phyloP scores from a whole-genome alignment of 768 basidiomycete genomes.

The Crepidotus variabilis region DNA sequence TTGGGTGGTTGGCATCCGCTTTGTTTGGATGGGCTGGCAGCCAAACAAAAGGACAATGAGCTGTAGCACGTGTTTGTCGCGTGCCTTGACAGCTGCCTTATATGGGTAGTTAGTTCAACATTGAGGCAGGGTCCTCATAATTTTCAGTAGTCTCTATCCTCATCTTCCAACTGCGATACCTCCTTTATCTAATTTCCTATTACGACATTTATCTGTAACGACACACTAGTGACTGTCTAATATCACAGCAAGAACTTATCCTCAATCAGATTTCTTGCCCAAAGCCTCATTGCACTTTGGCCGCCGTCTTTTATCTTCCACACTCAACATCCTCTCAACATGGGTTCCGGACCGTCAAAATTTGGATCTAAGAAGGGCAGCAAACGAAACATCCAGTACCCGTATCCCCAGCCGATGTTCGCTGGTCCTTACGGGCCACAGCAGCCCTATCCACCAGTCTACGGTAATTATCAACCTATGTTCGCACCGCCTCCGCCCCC shows the following conservation, averaged over 20 bases:
- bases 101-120: background rate
- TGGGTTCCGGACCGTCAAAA: background rate
- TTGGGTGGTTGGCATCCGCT: background rate
- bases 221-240: background rate
- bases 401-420: background rate
- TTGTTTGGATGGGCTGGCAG: background rate
- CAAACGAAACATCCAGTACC: background rate
- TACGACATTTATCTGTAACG: background rate
- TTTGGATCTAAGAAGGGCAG: background rate
- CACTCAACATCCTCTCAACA: background rate
- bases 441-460: background rate
- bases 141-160: background rate
- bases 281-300: background rate
- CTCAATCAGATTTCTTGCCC: background rate
- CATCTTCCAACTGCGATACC: background rate
- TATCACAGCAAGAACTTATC: background rate
- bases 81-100: background rate
- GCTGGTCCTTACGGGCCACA: background rate
- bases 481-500: background rate
- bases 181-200: background rate
- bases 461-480: background rate
- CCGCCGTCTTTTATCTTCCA: background rate
- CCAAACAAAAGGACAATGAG: background rate
- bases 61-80: background rate
- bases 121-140: background rate